Conservation (phyloP, 2,329 filamentous ascomycete genomes). For the Alternaria triticina region DNA sequence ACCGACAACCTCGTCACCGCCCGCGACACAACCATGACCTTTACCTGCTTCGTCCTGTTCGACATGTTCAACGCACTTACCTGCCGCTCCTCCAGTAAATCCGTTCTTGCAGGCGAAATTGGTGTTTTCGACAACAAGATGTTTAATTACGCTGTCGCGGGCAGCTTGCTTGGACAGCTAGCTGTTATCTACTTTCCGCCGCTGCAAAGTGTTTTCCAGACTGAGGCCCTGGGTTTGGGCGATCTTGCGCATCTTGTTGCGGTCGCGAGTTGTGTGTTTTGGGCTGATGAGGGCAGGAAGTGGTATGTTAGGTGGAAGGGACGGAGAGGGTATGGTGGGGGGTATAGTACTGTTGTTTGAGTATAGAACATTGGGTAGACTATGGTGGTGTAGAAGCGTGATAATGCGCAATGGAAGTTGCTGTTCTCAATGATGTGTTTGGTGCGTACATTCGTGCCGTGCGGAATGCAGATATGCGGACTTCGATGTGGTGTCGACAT, state of each 20-base stretch:
- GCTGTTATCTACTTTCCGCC: slow-evolving; percentile 95
- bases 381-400: not conserved
- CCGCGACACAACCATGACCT: slow-evolving; percentile 98
- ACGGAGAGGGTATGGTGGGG: slow-evolving; percentile 39
- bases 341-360: slow-evolving; percentile 51
- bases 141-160: slow-evolving; percentile 94
- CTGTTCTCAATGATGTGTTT: not conserved
- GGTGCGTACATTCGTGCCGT: not conserved
- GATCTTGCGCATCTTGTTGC: slow-evolving; percentile 77
- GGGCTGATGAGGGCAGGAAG: slow-evolving; percentile 91
- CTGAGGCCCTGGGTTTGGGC: slow-evolving; percentile 76
- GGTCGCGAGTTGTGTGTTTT: slow-evolving; percentile 90
- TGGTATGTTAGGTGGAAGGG: slow-evolving; percentile 58
- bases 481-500: not conserved
- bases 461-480: not conserved
- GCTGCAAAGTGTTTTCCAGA: slow-evolving; percentile 94
- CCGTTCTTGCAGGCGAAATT: slow-evolving; percentile 83
- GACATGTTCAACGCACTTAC: slow-evolving; percentile 99
- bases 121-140: slow-evolving; percentile 84
- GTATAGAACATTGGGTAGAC: slow-evolving; percentile 4
- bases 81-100: slow-evolving; percentile 91
- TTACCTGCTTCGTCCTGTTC: slow-evolving; percentile 97
- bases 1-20: slow-evolving; percentile 82
- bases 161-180: slow-evolving; percentile 83
- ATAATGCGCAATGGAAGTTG: not conserved